Evolutionary conservation across 257 asterid species (phyloP), one percentile per base, ranked within the genome.

Genomic region (Oldenlandia corymbosa): DNA sequence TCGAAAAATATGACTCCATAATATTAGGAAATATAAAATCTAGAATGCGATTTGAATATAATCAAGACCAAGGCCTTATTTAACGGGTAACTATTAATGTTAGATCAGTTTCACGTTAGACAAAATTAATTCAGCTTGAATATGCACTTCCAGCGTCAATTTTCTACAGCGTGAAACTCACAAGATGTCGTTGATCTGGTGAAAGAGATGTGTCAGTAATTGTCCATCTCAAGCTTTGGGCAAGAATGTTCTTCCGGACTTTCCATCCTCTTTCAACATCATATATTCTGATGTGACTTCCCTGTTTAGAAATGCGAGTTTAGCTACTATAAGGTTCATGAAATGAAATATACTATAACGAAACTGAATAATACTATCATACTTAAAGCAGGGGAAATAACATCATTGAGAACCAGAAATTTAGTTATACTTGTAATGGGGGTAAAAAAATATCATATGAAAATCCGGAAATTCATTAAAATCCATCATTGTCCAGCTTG

Each of bases 221-320:
- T 17, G 98, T 84, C 96, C 98, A 91, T 73, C 90, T 80, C 83
- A 88, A 81, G 85, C 95, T 84, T 81, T 74, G 73, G 2, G 96
- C 96, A 51, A 70, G 71, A 72, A 88, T 75, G 70, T 86, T 76
- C 86, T 91, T 91, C 71, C 52, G 88, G 71, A 91, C 94, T 81
- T 78, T 91, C 98, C 96, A 88, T 74, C 88, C 90, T 67, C 77
- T 69, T 7, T 91, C 98, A 20, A 91, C 98, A 56, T 91, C 75
- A 43, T 91, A 91, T 77, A 88, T 75, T 77, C 86, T 83, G 59
- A 91, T 84, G 58, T 84, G 90, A 70, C 98, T 86, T 76, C 95
- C 98, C 98, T 91, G 80, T 47, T 70, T 65, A 42, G 31, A 17
- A 21, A 49, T 48, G 66, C 7, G 71, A 59, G 37, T 55, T n/a